phyloP scores from a whole-genome alignment of 1,284 basidiomycete genomes.

The Takashimella tepidaria region DNA sequence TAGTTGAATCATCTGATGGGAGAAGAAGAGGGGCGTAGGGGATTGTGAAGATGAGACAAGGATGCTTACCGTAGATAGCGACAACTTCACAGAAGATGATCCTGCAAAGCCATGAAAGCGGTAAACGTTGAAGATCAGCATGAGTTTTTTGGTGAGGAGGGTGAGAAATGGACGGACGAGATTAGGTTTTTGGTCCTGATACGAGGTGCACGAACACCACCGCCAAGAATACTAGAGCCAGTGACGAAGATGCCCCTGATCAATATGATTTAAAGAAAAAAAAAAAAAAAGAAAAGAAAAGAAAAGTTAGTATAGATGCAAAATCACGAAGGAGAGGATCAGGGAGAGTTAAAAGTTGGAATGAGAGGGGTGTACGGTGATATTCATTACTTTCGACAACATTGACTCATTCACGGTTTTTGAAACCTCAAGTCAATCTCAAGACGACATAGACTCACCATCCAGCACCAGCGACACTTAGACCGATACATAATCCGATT shows the following conservation, averaged over 20 bases:
- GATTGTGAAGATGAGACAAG: no score
- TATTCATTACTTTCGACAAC: no score
- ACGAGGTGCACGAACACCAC: conserved; percentile 87
- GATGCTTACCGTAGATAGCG: conserved; percentile 96
- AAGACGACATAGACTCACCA: conserved; percentile 71
- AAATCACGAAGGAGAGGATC: no score
- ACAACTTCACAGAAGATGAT: conserved; percentile 99
- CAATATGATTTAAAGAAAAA: no score
- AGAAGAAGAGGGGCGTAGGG: conserved; percentile 44
- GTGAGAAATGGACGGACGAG: conserved; percentile 55
- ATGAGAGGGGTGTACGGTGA: no score
- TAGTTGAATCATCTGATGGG: neutral
- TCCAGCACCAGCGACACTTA: conserved; percentile 90
- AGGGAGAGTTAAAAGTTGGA: no score
- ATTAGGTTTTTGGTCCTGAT: conserved; percentile 98
- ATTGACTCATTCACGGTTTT: no score
- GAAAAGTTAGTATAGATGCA: no score
- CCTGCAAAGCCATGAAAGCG: conserved; percentile 52
- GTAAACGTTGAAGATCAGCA: neutral
- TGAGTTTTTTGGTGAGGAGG: neutral
- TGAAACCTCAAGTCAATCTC: no score
- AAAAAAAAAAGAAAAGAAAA: no score
- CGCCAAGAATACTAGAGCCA: conserved; percentile 89
- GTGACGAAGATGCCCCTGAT: conserved; percentile 97
- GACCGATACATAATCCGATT: conserved; percentile 86